phyloP scores from a whole-genome alignment of 352 stramenopile species.

The Globisporangium abappressorium region DNA sequence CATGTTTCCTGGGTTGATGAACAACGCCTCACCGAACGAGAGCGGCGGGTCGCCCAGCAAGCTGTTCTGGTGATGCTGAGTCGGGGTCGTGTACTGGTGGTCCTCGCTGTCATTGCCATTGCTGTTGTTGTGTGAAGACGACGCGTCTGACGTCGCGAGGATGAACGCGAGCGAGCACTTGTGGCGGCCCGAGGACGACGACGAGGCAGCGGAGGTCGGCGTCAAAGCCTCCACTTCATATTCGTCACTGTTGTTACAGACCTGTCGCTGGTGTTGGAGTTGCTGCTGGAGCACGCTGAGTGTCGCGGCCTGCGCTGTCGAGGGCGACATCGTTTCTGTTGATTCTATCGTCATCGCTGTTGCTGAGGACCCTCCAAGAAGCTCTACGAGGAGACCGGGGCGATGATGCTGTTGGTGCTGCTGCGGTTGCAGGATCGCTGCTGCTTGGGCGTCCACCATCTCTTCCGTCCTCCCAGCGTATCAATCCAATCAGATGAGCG shows the following conservation, averaged over 20 bases:
- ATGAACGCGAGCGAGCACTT: conserved; percentile 61
- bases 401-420: background rate
- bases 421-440: background rate
- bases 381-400: background rate
- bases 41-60: background rate
- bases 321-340: background rate
- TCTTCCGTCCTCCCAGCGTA: background rate
- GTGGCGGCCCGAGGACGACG: conserved; percentile 22
- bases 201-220: conserved; percentile 2
- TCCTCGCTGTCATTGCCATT: background rate
- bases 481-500: too few species aligned
- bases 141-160: conserved; percentile 25
- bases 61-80: background rate
- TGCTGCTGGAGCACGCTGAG: background rate
- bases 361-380: background rate
- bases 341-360: background rate
- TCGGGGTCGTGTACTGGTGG: background rate
- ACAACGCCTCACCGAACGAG: too few species aligned
- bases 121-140: conserved; percentile 23
- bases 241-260: background rate
- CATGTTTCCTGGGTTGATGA: too few species aligned
- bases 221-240: background rate
- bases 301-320: background rate
- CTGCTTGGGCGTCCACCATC: background rate
- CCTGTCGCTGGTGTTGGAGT: background rate